Base-by-base conservation (phyloP, 2,329 filamentous ascomycete genomes). In the Scedosporium apiospermum region DNA sequence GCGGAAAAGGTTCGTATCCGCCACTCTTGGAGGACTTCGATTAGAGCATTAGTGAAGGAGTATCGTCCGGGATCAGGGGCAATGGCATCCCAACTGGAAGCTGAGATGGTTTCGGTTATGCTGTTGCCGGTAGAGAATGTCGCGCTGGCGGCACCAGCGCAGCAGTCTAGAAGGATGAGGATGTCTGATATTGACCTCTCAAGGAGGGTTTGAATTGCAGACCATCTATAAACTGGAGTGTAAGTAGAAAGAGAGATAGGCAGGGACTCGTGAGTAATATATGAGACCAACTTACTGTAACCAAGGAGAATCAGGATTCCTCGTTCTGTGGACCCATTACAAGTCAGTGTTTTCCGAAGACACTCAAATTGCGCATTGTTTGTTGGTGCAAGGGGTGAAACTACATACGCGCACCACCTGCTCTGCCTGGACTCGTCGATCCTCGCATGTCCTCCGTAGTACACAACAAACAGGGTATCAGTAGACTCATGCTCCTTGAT, bases 51-150 rank as follows among this genome's bases (percentile, higher is more conserved):
- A 2, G 82, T 85, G 67, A 86, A 86, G 0, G 82, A 85, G 67
- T 83, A 85, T 4, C 81, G 76, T 6, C 83, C 82, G 12, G 83
- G 83, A 63, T 84, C 80, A 0, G 83, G 82, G 10, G 83, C 82
- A 60, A 84, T 84, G 53, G 82, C 82, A 64, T 86, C 82, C 82
- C 82, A 86, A 61, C 82, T 84, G 2, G 82, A 85, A 3, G 83
- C 83, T 4, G 82, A 85, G 65, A 86, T 85, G 7, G 82, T 84
- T 71, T 85, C 83, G 3, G 82, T 86, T 66, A 84, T 83, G 69
- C 82, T 84, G 65, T 78, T 78, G 18, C 83, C 82, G 18, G 77
- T 83, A 4, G 82, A 80, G 60, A 84, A 84, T 0, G 82, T 84
- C 14, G 82, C 82, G 64, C 82, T 85, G 55, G 83, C 83, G 49